Base-by-base conservation (phyloP, 1,284 basidiomycete species). In the Cystobasidium sp. region DNA sequence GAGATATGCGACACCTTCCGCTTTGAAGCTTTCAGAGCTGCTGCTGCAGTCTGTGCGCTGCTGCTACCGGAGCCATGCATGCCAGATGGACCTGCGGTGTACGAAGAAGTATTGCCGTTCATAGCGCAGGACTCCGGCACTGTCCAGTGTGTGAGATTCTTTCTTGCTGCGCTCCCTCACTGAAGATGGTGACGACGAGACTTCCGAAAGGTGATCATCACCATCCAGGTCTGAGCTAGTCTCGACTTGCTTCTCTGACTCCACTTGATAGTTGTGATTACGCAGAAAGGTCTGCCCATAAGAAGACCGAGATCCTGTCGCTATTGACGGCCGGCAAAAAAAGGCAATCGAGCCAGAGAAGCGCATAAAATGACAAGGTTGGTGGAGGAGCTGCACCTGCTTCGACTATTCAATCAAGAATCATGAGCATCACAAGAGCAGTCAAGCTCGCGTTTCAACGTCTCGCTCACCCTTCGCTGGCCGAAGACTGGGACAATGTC, bases 401-500 rank as follows among this genome's bases (percentile, higher is more conserved):
- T 41, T 16, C 37, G 44, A 16, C 41, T 2, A 18, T 4, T 9
- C 44, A 5, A 24, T 20, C 22, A 43, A 22, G 6, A 43, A 63
- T 20, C 6, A 75, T 75, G 75, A 62, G 68, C 44, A 24, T 75
- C 14, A 59, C 69, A 31, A 72, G 65, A 65, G 75, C 75, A 20
- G 75, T 76, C 24, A 47, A 73, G 59, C 47, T 55, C n/a, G 63
- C 75, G 18, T 74, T 76, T 65, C 55, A 73, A 31, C 39, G 61
- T 12, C 31, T 76, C 12, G 75, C 75, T 9, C 75, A 72, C n/a
- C 58, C 72, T 31, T 58, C 53, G 12, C 66, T 73, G 31, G 75
- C 70, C 41, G 62, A 64, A 39, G 59, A 59, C 6, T 76, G 75
- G 75, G 75, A 76, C 59, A 76, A 76, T 49, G 66, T 64, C 20